A percentile compares a stretch with the other conserved stretches of the same genome.
Evolutionary conservation across 345 rosid species (phyloP).

Genomic region (Psidium guajava): DNA sequence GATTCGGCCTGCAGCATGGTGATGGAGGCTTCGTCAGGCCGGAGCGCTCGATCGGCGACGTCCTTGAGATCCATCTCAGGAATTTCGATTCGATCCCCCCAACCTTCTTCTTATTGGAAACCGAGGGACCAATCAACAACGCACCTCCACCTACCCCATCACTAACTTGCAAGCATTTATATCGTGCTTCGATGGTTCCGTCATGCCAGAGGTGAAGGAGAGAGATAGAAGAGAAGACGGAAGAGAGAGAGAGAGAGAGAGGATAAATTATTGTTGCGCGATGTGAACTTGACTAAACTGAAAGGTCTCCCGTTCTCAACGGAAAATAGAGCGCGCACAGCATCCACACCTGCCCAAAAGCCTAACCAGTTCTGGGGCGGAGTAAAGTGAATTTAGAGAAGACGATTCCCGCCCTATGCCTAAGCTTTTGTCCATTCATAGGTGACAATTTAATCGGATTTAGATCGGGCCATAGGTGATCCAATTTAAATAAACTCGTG

Average conservation of each 20-base stretch:
- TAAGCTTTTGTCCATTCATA: neutral
- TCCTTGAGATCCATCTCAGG: neutral
- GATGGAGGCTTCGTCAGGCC: neutral
- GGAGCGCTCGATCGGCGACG: neutral
- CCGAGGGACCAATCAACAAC: neutral
- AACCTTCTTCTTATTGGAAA: neutral
- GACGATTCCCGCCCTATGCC: neutral
- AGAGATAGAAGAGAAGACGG: neutral
- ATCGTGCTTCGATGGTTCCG: neutral
- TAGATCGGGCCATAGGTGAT: too few relatives aligned
- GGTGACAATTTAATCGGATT: too few relatives aligned
- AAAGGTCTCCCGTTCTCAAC: neutral
- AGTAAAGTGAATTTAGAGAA: neutral
- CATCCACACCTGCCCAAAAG: neutral
- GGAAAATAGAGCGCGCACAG: neutral
- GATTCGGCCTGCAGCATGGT: conserved; percentile 1
- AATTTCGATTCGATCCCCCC: neutral
- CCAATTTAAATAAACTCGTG: too few relatives aligned
- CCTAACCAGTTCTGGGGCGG: neutral
- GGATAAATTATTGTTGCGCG: neutral
- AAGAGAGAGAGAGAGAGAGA: neutral
- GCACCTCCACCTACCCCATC: neutral
- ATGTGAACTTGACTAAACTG: neutral
- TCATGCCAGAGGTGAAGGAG: neutral
- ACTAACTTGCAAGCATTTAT: neutral